These are phyloP conservation scores for Trichothecium sympodiale DNA, from an alignment of 2,329 filamentous ascomycete genomes.

Conservation along the genomic window DNA sequence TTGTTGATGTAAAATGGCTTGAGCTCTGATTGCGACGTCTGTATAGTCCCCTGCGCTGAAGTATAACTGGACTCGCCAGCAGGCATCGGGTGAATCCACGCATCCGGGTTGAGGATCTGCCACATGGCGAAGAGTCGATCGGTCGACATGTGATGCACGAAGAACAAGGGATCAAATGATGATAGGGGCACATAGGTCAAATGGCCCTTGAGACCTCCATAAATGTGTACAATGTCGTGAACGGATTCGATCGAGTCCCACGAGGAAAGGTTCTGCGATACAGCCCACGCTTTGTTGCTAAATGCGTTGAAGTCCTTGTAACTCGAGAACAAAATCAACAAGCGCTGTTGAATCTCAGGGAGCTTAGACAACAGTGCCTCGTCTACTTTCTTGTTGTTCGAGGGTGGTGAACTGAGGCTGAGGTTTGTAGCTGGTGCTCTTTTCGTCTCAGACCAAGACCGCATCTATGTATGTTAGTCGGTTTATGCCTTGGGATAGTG, in stretches of 20 bases:
- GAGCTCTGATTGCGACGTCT: conserved; percentile 45
- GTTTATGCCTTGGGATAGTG: conserved; percentile 4
- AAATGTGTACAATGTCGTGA: conserved; percentile 52
- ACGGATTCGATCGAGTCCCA: conserved; percentile 56
- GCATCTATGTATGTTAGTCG: conserved; percentile 30
- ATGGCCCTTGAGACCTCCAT: conserved; percentile 50
- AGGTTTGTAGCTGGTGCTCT: conserved; percentile 34
- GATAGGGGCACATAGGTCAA: conserved; percentile 63
- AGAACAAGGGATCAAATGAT: conserved; percentile 71
- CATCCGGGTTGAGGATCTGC: conserved; percentile 60
- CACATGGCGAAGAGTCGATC: conserved; percentile 69
- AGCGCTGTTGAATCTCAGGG: conserved; percentile 45
- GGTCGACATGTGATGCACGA: conserved; percentile 65
- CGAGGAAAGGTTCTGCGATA: conserved; percentile 30
- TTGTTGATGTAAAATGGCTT: conserved; percentile 54
- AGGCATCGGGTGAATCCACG: conserved; percentile 49
- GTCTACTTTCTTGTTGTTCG: conserved; percentile 48
- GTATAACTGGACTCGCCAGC: conserved; percentile 52
- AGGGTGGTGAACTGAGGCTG: conserved; percentile 23
- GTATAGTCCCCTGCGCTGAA: conserved; percentile 38
- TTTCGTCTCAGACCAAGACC: conserved; percentile 48
- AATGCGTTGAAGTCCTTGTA: conserved; percentile 59
- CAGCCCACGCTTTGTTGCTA: conserved; percentile 56
- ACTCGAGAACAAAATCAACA: conserved; percentile 57
- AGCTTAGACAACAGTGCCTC: conserved; percentile 32